Percentiles rank a stretch among this genome's conserved stretches.
Conservation (phyloP, 179 eudicot species). For the Camellia oleifera region DNA sequence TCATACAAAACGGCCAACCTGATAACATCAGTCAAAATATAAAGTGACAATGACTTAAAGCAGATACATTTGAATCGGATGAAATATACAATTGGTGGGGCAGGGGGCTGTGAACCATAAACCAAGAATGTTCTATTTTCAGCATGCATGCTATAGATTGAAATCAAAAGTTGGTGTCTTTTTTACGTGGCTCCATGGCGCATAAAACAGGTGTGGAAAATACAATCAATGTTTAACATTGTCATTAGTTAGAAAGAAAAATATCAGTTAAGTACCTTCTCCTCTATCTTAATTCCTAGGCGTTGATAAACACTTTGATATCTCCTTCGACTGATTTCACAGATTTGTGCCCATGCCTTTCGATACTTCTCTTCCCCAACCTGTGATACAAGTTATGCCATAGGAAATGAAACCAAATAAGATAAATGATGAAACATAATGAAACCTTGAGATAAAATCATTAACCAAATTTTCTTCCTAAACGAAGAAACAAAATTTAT, state of each 20-base stretch:
- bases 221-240: not conserved
- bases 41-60: not conserved
- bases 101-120: not conserved
- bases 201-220: not conserved
- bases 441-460: conserved; percentile 7
- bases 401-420: not conserved
- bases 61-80: not conserved
- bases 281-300: conserved; percentile 73
- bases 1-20: not conserved
- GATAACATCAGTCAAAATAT: not conserved
- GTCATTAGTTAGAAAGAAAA: not conserved
- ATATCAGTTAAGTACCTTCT: conserved; percentile 50
- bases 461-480: not conserved
- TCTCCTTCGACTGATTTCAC: conserved; percentile 86
- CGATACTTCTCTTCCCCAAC: conserved; percentile 77
- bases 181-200: not conserved
- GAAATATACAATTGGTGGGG: not conserved
- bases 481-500: not conserved
- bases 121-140: not conserved
- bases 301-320: conserved; percentile 74
- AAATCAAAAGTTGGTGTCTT: not conserved
- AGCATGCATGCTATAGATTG: not conserved
- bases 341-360: conserved; percentile 83
- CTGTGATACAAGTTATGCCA: conserved; percentile 31
- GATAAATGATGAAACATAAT: conserved; percentile 9